phyloP scores from a whole-genome alignment of 495 filamentous ascomycete genomes.

The Trypethelium eluteriae region DNA sequence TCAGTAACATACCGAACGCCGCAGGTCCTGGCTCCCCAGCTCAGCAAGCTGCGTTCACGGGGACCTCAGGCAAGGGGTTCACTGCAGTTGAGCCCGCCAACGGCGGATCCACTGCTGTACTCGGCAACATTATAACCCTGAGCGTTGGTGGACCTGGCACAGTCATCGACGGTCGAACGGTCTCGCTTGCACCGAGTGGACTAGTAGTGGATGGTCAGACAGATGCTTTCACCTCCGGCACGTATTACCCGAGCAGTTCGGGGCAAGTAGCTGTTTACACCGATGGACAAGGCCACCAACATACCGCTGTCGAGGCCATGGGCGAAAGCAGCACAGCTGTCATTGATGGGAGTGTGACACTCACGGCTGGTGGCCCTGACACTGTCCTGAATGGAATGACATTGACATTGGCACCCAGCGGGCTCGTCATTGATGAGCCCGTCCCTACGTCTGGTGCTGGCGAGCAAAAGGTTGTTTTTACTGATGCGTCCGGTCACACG shows the following conservation, averaged over 20 bases:
- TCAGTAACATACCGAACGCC: background rate
- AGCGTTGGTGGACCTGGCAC: background rate
- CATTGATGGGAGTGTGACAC: background rate
- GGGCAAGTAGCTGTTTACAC: background rate
- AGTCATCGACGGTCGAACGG: background rate
- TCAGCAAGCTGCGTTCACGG: background rate
- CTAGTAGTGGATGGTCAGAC: background rate
- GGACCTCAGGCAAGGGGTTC: background rate
- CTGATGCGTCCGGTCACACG: background rate
- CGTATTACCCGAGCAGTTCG: background rate
- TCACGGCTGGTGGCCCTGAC: background rate
- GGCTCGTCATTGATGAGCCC: background rate
- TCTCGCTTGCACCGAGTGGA: background rate
- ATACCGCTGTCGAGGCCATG: background rate
- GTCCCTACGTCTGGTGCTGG: background rate
- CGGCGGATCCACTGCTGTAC: background rate
- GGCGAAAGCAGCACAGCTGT: conserved; percentile 6
- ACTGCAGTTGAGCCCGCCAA: background rate
- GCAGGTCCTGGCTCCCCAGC: background rate
- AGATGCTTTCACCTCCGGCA: background rate
- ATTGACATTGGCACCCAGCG: background rate
- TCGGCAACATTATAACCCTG: background rate
- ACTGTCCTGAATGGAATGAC: conserved; percentile 2
- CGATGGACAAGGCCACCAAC: background rate
- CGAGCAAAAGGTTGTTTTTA: background rate